Evolutionary conservation across 2,329 filamentous ascomycete genomes (phyloP).

Genomic region (Parascedosporium putredinis): DNA sequence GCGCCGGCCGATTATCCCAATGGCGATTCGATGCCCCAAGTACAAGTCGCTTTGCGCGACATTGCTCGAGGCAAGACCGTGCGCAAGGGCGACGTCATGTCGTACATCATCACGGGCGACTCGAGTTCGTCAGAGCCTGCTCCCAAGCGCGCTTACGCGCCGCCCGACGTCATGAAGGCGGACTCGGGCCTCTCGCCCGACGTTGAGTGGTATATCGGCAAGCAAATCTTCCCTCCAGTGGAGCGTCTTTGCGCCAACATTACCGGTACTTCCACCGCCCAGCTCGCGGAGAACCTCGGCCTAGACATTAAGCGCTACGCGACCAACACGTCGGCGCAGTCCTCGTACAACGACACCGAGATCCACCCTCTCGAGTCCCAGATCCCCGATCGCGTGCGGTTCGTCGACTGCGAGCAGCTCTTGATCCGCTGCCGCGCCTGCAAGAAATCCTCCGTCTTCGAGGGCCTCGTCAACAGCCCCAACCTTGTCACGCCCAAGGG

Average conservation of each 20-base stretch:
- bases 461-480: constrained; percentile 55
- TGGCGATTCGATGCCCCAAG: constrained; percentile 88
- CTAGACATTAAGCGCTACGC: constrained; percentile 83
- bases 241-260: constrained; percentile 97
- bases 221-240: constrained; percentile 96
- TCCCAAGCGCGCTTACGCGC: constrained; percentile 81
- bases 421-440: constrained; percentile 73
- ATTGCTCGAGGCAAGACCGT: constrained; percentile 77
- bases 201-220: constrained; percentile 95
- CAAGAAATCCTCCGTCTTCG: constrained; percentile 61
- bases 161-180: constrained; percentile 71
- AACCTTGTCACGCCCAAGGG: constrained; percentile 62
- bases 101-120: constrained; percentile 75
- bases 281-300: constrained; percentile 86
- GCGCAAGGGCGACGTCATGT: constrained; percentile 90
- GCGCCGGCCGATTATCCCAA: constrained; percentile 89
- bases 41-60: constrained; percentile 86
- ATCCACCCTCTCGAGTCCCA: constrained; percentile 91
- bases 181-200: constrained; percentile 72
- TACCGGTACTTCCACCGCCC: constrained; percentile 77
- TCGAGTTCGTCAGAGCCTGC: constrained; percentile 52
- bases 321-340: constrained; percentile 35
- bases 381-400: constrained; percentile 83
- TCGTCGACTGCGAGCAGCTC: constrained; percentile 69
- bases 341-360: constrained; percentile 47